Evolutionary conservation across 108 stramenopile species (phyloP).

Genomic region (Schizochytrium sp.): DNA sequence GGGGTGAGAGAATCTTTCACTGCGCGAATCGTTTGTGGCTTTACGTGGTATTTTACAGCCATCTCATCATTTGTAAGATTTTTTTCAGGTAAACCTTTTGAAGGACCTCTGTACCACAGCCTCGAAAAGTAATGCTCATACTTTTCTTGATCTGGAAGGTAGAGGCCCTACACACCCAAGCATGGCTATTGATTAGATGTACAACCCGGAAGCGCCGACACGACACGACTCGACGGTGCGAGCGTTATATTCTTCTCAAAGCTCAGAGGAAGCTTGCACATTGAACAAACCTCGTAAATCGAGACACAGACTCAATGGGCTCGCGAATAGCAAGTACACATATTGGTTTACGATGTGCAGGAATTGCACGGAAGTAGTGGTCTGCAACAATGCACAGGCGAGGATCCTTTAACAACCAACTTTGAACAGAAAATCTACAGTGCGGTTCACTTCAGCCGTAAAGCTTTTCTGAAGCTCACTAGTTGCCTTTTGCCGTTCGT

Average conservation of each 20-base stretch:
- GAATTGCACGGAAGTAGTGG: background rate
- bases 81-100: background rate
- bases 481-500: background rate
- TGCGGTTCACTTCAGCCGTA: background rate
- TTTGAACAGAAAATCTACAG: background rate
- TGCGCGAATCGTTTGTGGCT: background rate
- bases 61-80: background rate
- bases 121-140: background rate
- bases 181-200: background rate
- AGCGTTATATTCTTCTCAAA: background rate
- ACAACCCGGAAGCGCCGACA: background rate
- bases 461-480: background rate
- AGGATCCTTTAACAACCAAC: background rate
- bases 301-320: background rate
- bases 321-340: background rate
- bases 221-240: slow-evolving; percentile 7
- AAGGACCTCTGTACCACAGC: background rate
- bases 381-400: background rate
- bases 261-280: background rate
- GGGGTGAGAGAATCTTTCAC: background rate
- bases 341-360: background rate
- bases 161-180: background rate
- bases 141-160: background rate
- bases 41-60: background rate
- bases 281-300: background rate